phyloP scores from a whole-genome alignment of 768 basidiomycete genomes.

The Suillus hirtellus region DNA sequence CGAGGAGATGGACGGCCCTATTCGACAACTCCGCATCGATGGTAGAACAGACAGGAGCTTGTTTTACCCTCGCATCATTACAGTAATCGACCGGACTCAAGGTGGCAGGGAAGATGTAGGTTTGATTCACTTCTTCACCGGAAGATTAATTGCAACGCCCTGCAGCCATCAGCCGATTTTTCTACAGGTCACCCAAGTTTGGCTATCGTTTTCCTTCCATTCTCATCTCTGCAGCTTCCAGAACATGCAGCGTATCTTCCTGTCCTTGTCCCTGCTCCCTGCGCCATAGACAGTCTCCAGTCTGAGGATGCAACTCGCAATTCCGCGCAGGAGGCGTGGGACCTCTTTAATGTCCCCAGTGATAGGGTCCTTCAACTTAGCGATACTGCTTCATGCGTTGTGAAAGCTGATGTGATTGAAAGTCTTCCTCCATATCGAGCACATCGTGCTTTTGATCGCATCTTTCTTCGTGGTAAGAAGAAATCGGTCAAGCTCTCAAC shows the following conservation, averaged over 20 bases:
- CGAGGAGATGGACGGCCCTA: constrained; percentile 23
- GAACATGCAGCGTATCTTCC: constrained; percentile 59
- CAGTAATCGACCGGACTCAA: constrained; percentile 39
- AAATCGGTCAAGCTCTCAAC: constrained; percentile 37
- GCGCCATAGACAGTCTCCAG: constrained; percentile 24
- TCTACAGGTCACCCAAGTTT: constrained; percentile 52
- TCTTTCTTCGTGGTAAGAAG: constrained; percentile 39
- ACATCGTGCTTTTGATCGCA: constrained; percentile 46
- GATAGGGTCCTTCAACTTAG: constrained; percentile 41
- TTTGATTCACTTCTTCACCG: constrained; percentile 18
- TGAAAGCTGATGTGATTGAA: constrained; percentile 49
- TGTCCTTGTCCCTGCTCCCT: constrained; percentile 39
- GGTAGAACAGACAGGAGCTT: constrained; percentile 27
- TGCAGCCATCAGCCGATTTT: constrained; percentile 42
- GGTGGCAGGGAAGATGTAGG: constrained; percentile 29
- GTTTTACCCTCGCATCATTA: constrained; percentile 34
- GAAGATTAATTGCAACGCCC: constrained; percentile 31
- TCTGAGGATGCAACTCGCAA: constrained; percentile 26
- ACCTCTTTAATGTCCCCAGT: constrained; percentile 42
- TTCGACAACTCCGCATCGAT: constrained; percentile 26
- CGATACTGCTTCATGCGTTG: constrained; percentile 36
- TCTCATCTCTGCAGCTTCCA: constrained; percentile 36
- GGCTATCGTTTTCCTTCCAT: constrained; percentile 69
- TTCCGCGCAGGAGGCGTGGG: constrained; percentile 43
- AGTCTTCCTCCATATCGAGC: constrained; percentile 42